A percentile compares a stretch with the other conserved stretches of the same genome.
These are phyloP conservation scores for Aspergillus pseudoglaucus DNA, from an alignment of 2,329 filamentous ascomycete genomes.

Conservation along the genomic window DNA sequence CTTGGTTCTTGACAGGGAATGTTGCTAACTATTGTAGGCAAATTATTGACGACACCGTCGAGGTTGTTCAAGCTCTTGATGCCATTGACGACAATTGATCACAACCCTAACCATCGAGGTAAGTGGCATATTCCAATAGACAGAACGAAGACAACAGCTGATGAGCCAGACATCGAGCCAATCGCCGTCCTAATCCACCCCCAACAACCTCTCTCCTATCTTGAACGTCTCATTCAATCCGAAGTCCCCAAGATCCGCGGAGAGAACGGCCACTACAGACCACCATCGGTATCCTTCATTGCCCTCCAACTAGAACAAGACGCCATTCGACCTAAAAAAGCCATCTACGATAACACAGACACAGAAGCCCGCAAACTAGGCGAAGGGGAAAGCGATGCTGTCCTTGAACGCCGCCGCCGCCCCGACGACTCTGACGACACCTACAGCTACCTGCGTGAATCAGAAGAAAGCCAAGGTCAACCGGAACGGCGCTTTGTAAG, in stretches of 20 bases:
- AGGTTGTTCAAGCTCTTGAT: conserved; percentile 74
- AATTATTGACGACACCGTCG: conserved; percentile 73
- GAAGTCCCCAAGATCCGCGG: conserved; percentile 66
- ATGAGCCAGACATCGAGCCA: conserved; percentile 59
- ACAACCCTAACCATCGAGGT: conserved; percentile 52
- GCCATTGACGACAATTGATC: conserved; percentile 60
- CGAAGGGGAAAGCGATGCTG: conserved; percentile 7
- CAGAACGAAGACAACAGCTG: background rate
- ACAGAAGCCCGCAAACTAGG: conserved; percentile 36
- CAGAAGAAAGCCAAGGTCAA: conserved; percentile 7
- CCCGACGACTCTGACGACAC: conserved; percentile 55
- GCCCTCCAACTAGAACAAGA: conserved; percentile 68
- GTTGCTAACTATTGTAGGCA: conserved; percentile 45
- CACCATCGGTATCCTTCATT: conserved; percentile 70
- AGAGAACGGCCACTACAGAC: conserved; percentile 58
- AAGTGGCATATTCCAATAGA: background rate
- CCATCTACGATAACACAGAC: conserved; percentile 26
- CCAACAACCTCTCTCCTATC: conserved; percentile 83
- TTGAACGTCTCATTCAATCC: conserved; percentile 81
- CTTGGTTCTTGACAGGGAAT: background rate
- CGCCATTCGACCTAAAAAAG: conserved; percentile 38
- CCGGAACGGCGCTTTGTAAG: conserved; percentile 60
- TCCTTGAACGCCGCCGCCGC: conserved; percentile 38
- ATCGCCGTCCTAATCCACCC: conserved; percentile 81
- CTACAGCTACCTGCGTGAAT: conserved; percentile 61